Evolutionary conservation across 495 filamentous ascomycete genomes (phyloP), one percentile per base, ranked within the genome.

Genomic region (Thermothielavioides terrestris): DNA sequence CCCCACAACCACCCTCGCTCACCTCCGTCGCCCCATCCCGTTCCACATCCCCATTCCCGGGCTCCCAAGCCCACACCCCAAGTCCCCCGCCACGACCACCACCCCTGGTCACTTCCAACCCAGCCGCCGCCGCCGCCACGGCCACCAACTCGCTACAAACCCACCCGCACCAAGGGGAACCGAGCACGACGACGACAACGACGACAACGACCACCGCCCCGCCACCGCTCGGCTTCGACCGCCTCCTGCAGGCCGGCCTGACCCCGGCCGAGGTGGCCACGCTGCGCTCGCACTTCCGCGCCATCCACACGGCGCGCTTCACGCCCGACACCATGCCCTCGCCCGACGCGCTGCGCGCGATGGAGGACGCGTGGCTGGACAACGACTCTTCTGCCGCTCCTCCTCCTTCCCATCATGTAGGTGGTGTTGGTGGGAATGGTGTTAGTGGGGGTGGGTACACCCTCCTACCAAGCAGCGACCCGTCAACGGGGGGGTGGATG

Each of bases 361-460:
- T 96, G 52, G 92, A 98, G 60, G 91, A 98, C 54, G 73, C 83
- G 10, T 98, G 92, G 92, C 84, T 98, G 56, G 92, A 98, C 50
- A 81, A 80, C 55, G 82, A n/a, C n/a, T n/a, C n/a, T n/a, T n/a
- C n/a, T n/a, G n/a, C n/a, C 82, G 54, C 32, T 70, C 66, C 23
- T 59, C 14, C 25, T 36, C 36, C 22, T 27, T 4, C 20, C 36
- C 37, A 32, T 9, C 32, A n/a, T 30, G n/a, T n/a, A n/a, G n/a
- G n/a, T n/a, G n/a, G n/a, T n/a, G n/a, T n/a, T n/a, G n/a, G n/a
- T n/a, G n/a, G n/a, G n/a, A n/a, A n/a, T n/a, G n/a, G n/a, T n/a
- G n/a, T n/a, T n/a, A n/a, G n/a, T n/a, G n/a, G n/a, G n/a, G n/a
- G n/a, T n/a, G n/a, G n/a, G n/a, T n/a, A n/a, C n/a, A n/a, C n/a